Percentiles rank a stretch among this genome's conserved stretches.
Evolutionary conservation across 805 yeast genomes (phyloP).

Genomic region (Candida lessepsii): DNA sequence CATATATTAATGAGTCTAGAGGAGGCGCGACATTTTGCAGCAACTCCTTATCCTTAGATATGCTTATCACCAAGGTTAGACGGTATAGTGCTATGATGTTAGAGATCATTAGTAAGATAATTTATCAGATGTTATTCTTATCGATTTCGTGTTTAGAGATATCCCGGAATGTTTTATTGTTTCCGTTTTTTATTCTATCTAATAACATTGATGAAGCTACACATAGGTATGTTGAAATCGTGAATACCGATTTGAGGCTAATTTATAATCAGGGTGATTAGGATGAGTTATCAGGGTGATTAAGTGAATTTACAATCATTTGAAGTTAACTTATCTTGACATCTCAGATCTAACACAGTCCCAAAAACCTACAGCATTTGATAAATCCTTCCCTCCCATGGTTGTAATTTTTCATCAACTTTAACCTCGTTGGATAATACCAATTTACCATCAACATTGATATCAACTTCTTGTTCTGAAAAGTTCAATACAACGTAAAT

Average conservation of each 20-base stretch:
- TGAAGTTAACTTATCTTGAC: too few species aligned
- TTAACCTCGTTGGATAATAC: slow-evolving; percentile 28
- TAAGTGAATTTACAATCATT: too few species aligned
- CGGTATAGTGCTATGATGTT: background rate
- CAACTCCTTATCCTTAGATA: background rate
- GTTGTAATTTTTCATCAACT: slow-evolving; percentile 24
- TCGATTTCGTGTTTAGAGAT: slow-evolving; percentile 7
- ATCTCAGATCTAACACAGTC: too few species aligned
- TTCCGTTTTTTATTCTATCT: slow-evolving; percentile 8
- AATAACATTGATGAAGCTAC: slow-evolving; percentile 6
- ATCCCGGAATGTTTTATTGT: slow-evolving; percentile 6
- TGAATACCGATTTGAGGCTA: slow-evolving; percentile 9
- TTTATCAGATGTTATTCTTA: slow-evolving; percentile 3
- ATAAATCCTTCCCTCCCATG: slow-evolving; percentile 46
- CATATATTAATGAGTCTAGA: background rate
- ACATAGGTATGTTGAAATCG: slow-evolving; percentile 8
- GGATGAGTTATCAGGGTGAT: too few species aligned
- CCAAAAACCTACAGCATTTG: too few species aligned
- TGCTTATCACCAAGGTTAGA: background rate
- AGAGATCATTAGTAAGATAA: background rate
- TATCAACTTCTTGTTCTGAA: slow-evolving; percentile 25
- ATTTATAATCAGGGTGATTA: slow-evolving; percentile 8
- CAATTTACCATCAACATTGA: too few species aligned
- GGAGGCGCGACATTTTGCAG: slow-evolving; percentile 2
- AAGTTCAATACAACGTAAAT: slow-evolving; percentile 46